Conservation (phyloP, 2,329 filamentous ascomycete genomes). For the Apiospora saccharicola region DNA sequence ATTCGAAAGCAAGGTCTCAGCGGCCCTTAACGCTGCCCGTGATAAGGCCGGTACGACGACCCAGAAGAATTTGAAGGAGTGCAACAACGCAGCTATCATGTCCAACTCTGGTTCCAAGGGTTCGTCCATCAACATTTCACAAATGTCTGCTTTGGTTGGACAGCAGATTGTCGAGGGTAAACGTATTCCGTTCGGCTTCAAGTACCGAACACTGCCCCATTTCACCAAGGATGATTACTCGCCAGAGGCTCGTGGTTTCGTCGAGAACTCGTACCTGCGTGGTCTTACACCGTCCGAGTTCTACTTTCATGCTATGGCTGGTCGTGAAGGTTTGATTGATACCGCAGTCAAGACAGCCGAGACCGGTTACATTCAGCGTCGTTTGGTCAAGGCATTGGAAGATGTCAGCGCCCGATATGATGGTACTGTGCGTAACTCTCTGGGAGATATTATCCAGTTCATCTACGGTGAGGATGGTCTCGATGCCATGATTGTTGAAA, state of each 20-base stretch:
- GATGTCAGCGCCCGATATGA: constrained; percentile 98
- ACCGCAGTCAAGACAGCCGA: constrained; percentile 99
- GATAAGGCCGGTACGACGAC: constrained; percentile 94
- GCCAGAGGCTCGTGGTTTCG: constrained; percentile 94
- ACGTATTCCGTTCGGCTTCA: constrained; percentile 99
- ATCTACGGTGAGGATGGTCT: constrained; percentile 97
- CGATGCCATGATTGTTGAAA: constrained; percentile 92
- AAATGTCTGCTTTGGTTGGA: constrained; percentile 98
- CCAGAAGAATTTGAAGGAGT: constrained; percentile 89
- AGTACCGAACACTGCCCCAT: constrained; percentile 94
- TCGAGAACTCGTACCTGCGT: constrained; percentile 97
- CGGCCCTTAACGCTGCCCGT: constrained; percentile 92
- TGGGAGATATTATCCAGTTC: constrained; percentile 97
- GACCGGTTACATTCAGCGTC: constrained; percentile 98
- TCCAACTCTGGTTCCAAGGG: constrained; percentile 97
- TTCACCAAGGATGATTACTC: constrained; percentile 99
- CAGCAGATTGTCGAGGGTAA: constrained; percentile 99
- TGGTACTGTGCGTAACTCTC: constrained; percentile 93
- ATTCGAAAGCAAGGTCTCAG: constrained; percentile 96
- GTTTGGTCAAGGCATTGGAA: constrained; percentile 96
- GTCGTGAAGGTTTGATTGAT: constrained; percentile 99
- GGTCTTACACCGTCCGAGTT: constrained; percentile 95
- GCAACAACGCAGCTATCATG: constrained; percentile 97
- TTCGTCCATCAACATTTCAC: constrained; percentile 98
- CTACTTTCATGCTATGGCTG: constrained; percentile 99